These are phyloP conservation scores for Pugionium dolabratum DNA, from an alignment of 345 rosid species.

Conservation along the genomic window DNA sequence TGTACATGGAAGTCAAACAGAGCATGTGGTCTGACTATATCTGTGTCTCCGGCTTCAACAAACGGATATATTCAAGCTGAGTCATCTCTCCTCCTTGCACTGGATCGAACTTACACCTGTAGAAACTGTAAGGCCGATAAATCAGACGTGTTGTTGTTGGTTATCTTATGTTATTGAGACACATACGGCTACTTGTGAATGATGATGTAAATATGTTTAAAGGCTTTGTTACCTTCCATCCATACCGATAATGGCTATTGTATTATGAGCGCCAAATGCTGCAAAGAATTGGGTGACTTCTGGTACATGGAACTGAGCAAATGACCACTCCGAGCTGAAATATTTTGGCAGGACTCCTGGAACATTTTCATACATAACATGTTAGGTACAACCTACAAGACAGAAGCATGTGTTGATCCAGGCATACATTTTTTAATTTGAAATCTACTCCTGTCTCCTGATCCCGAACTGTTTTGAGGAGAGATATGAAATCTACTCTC, in stretches of 20 bases:
- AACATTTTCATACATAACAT: slow-evolving; percentile 4
- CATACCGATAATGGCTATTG: slow-evolving; percentile 70
- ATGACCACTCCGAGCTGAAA: slow-evolving; percentile 98
- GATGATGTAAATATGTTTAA: slow-evolving; percentile 21
- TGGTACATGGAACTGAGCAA: slow-evolving; percentile 82
- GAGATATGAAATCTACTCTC: neutral
- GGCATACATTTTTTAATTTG: neutral
- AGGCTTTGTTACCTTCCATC: slow-evolving; percentile 67
- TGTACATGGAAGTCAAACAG: slow-evolving; percentile 9
- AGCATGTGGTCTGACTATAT: slow-evolving; percentile 19
- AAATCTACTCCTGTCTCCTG: slow-evolving; percentile 7
- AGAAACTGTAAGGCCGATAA: slow-evolving; percentile 58
- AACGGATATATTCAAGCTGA: slow-evolving; percentile 67
- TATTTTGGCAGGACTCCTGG: slow-evolving; percentile 87
- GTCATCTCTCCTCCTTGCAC: slow-evolving; percentile 87
- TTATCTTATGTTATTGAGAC: neutral
- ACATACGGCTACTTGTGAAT: slow-evolving; percentile 3
- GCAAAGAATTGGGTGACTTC: slow-evolving; percentile 72
- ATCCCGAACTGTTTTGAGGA: neutral
- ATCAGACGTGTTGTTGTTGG: slow-evolving; percentile 2
- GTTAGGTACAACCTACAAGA: slow-evolving; percentile 5
- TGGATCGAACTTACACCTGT: slow-evolving; percentile 85
- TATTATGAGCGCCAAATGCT: slow-evolving; percentile 82
- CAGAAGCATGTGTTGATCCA: slow-evolving; percentile 16
- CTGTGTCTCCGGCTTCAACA: slow-evolving; percentile 58